A percentile compares a stretch with the other conserved stretches of the same genome.
These are phyloP conservation scores for Colletotrichum tamarilloi DNA, from an alignment of 2,329 filamentous ascomycete genomes.

Conservation along the genomic window DNA sequence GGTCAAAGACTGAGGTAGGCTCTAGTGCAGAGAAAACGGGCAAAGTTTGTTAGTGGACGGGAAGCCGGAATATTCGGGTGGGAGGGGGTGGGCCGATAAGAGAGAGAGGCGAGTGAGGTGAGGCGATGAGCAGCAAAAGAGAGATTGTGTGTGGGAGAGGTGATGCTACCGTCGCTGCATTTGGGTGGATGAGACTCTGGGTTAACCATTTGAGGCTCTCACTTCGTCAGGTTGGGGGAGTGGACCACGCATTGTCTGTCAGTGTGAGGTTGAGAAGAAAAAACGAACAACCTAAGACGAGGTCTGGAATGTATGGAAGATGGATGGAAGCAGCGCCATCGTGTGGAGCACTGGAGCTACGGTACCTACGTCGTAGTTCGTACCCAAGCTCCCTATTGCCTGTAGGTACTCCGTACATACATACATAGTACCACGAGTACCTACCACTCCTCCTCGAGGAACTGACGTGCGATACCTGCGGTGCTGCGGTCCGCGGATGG, in stretches of 20 bases:
- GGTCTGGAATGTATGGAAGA: conserved; percentile 10
- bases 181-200: conserved; percentile 9
- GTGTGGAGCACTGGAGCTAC: not conserved
- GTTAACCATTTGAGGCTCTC: conserved; percentile 25
- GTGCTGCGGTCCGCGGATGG: not conserved
- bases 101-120: not conserved
- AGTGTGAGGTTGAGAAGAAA: not conserved
- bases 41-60: conserved; percentile 1
- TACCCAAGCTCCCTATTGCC: no score
- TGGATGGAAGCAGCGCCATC: conserved; percentile 23
- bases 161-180: conserved; percentile 4
- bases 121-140: not conserved
- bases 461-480: not conserved
- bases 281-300: not conserved
- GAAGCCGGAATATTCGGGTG: conserved; percentile 6
- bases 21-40: not conserved
- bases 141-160: no score
- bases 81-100: conserved; percentile 5
- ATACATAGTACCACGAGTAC: no score
- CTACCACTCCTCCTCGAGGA: not conserved
- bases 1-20: not conserved
- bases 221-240: conserved; percentile 9
- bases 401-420: no score
- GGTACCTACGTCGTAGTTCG: not conserved
- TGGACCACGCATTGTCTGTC: not conserved